Evolutionary conservation across 768 basidiomycete species (phyloP), one percentile per base, ranked within the genome.

Genomic region (Naganishia vaughanmartiniae): DNA sequence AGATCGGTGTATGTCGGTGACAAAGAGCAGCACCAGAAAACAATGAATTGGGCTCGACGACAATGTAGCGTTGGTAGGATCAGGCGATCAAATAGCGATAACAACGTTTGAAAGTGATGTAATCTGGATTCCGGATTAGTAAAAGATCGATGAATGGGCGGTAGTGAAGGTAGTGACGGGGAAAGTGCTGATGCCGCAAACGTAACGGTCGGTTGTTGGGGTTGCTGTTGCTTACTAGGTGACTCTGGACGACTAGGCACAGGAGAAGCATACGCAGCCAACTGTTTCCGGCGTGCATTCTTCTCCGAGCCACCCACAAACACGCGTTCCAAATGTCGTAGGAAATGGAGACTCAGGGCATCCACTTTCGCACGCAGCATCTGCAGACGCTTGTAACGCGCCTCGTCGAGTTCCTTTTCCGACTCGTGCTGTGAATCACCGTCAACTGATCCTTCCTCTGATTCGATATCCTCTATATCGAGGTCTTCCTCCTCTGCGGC

Each of bases 51-150:
- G 17, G 93, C 93, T 81, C 98, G 96, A 46, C 94, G 90, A 0
- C 93, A 96, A 77, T 94, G 93, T 84, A 96, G 96, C 1, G 96
- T 98, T 46, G 89, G 90, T 58, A 99, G 86, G 78, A 99, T 93
- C 45, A 89, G 89, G 48, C 92, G 88, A 79, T 96, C 92, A 76
- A 99, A 99, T 73, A 97, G 92, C 73, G 89, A 88, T 63, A 99
- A 87, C 24, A 99, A 88, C 33, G 89, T 86, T 74, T 90, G 86
- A 80, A 98, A 98, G 74, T 91, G 91, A 0, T 86, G 79, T 7
- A 85, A 30, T 77, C 53, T 80, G 77, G 70, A 12, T 74, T 73
- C 51, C 72, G 65, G 2, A 63, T 54, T 4, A 69, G 72, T 24
- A 69, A 42, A 55, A 19, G 73, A 57, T 31, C 66, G 53, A 73